Evolutionary conservation across 352 stramenopile genomes (phyloP).

Genomic region (Phytophthora sansomeana): DNA sequence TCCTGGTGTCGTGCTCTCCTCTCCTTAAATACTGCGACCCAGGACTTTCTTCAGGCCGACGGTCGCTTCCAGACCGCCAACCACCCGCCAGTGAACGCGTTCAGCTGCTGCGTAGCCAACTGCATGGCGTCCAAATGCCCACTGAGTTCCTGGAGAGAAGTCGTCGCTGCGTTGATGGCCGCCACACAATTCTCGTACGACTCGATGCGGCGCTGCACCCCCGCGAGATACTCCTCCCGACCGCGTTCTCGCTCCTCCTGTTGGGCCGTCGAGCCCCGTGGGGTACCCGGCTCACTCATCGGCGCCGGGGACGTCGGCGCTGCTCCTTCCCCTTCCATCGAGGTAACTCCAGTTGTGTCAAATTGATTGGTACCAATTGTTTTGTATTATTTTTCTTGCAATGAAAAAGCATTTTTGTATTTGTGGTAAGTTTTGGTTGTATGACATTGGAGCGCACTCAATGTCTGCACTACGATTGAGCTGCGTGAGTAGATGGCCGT

Average conservation of each 20-base stretch:
- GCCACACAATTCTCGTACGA: slow-evolving; percentile 71
- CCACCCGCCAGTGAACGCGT: slow-evolving; percentile 77
- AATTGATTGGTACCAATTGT: too few relatives aligned
- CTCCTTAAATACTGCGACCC: slow-evolving; percentile 36
- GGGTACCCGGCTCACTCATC: slow-evolving; percentile 19
- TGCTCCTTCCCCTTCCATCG: slow-evolving; percentile 24
- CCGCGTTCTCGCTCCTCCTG: slow-evolving; percentile 28
- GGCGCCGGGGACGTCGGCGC: slow-evolving; percentile 1
- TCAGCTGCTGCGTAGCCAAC: slow-evolving; percentile 71
- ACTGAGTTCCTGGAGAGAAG: slow-evolving; percentile 74
- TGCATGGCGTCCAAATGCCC: slow-evolving; percentile 70
- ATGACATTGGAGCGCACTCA: not conserved
- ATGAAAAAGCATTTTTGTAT: not conserved
- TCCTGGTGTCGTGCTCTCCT: not conserved
- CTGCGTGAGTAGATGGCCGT: slow-evolving; percentile 6
- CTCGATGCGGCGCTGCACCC: slow-evolving; percentile 60
- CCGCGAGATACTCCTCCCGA: slow-evolving; percentile 53
- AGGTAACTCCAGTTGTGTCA: too few relatives aligned
- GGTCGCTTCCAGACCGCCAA: slow-evolving; percentile 76
- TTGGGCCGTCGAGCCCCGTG: slow-evolving; percentile 9
- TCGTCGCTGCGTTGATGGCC: slow-evolving; percentile 58
- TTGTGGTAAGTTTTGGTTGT: not conserved
- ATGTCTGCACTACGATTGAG: slow-evolving; percentile 11
- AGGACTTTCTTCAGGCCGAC: slow-evolving; percentile 17
- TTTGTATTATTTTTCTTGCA: too few relatives aligned